Percentiles rank a stretch among this genome's conserved stretches.
phyloP scores from a whole-genome alignment of 345 rosid genomes.

The Sisymbrium irio region DNA sequence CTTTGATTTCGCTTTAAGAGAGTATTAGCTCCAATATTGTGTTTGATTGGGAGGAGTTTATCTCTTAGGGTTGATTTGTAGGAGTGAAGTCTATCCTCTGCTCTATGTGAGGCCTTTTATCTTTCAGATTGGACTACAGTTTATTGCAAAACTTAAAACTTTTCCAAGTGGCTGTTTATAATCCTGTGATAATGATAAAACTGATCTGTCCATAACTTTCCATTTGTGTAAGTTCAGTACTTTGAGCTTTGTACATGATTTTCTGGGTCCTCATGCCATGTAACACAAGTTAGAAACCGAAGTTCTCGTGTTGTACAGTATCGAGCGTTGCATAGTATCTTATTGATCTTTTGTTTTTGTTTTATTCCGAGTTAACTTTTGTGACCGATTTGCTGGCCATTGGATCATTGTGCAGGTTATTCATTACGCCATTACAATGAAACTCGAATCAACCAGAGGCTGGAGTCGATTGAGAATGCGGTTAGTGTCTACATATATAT shows the following conservation, averaged over 20 bases:
- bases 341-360: slow-evolving; percentile 1
- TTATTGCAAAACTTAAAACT: too few relatives aligned
- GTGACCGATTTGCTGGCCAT: neutral
- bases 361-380: neutral
- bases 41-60: neutral
- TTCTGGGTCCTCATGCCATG: neutral
- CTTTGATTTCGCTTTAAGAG: neutral
- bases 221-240: neutral
- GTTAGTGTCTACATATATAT: too few relatives aligned
- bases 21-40: too few relatives aligned
- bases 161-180: too few relatives aligned
- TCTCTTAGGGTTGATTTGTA: neutral
- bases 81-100: too few relatives aligned
- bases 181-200: too few relatives aligned
- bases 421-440: slow-evolving; percentile 56
- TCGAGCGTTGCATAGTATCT: neutral
- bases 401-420: slow-evolving; percentile 50
- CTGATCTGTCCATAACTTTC: too few relatives aligned
- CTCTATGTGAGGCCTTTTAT: neutral
- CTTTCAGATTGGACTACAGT: too few relatives aligned
- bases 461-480: slow-evolving; percentile 64
- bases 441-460: slow-evolving; percentile 58
- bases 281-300: neutral
- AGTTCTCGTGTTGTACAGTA: slow-evolving; percentile 1
- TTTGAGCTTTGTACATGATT: neutral